phyloP scores from a whole-genome alignment of 1,284 basidiomycete species.

The Sanguinoderma infundibulare region DNA sequence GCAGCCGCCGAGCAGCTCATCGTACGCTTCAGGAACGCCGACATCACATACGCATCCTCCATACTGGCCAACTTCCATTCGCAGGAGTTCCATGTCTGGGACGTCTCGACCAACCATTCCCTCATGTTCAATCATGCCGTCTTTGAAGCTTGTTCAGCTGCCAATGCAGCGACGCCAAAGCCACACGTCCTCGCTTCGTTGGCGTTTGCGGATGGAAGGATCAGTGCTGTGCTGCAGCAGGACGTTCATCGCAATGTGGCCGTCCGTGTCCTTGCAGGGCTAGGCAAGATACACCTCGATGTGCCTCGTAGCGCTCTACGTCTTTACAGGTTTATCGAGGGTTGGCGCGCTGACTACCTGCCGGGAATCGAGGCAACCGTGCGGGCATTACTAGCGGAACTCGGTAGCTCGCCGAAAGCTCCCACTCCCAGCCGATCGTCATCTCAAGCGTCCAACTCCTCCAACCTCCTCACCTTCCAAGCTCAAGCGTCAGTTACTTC shows the following conservation, averaged over 20 bases:
- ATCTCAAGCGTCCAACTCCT: conserved; percentile 29
- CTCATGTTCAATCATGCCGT: conserved; percentile 52
- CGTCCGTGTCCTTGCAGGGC: conserved; percentile 47
- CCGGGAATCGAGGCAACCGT: conserved; percentile 69
- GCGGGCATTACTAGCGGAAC: conserved; percentile 67
- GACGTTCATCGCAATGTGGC: conserved; percentile 45
- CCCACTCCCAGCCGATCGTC: conserved; percentile 23
- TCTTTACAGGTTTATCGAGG: conserved; percentile 75
- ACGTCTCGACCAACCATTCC: conserved; percentile 52
- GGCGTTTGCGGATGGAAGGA: conserved; percentile 47
- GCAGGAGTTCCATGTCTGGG: conserved; percentile 25
- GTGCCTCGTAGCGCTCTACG: conserved; percentile 82
- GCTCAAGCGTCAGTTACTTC: conserved; percentile 55
- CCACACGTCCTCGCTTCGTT: conserved; percentile 66
- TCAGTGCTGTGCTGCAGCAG: conserved; percentile 49
- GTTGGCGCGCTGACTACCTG: conserved; percentile 80
- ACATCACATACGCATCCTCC: conserved; percentile 46
- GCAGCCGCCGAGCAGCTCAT: conserved; percentile 57
- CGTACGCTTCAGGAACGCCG: conserved; percentile 48
- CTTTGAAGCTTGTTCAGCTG: conserved; percentile 61
- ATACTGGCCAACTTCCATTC: conserved; percentile 40
- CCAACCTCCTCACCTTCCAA: conserved; percentile 43
- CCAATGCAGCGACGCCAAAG: conserved; percentile 41
- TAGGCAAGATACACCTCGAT: conserved; percentile 53
- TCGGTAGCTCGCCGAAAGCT: conserved; percentile 45